A percentile compares a stretch with the other conserved stretches of the same genome.
These are phyloP conservation scores for Cladosporium sphaerospermum DNA, from an alignment of 2,329 filamentous ascomycete genomes.

Conservation along the genomic window DNA sequence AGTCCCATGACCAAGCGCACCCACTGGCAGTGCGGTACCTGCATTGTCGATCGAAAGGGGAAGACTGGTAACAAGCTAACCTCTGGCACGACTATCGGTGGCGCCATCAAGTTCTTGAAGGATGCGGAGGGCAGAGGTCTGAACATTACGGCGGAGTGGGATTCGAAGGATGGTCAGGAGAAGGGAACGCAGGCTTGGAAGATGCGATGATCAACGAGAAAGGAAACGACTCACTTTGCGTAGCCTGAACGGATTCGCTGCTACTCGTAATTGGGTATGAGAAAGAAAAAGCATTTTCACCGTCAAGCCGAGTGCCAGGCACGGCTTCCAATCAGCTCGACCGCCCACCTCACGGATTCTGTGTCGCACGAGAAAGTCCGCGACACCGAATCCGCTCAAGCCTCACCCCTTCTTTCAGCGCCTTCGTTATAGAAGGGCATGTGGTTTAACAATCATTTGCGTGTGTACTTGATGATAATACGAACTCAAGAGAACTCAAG, in stretches of 20 bases:
- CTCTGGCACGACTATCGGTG: slow-evolving; percentile 1
- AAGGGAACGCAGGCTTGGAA: slow-evolving; percentile 27
- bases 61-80: slow-evolving; percentile 26
- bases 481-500: no score
- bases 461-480: no score
- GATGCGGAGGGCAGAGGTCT: slow-evolving; percentile 33
- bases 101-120: slow-evolving; percentile 15
- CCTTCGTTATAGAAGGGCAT: no score
- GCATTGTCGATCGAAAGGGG: slow-evolving; percentile 58
- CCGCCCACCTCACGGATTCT: not conserved
- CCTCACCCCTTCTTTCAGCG: not conserved
- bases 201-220: slow-evolving; percentile 21
- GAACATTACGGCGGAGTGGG: slow-evolving; percentile 36
- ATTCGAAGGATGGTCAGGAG: slow-evolving; percentile 22
- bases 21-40: slow-evolving; percentile 83
- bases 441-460: no score
- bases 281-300: no score
- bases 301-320: no score
- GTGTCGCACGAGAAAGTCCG: not conserved
- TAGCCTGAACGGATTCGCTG: no score
- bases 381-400: not conserved
- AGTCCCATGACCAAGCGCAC: slow-evolving; percentile 70
- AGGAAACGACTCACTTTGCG: not conserved
- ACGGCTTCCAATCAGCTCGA: not conserved
- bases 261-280: no score